Evolutionary conservation across 495 filamentous ascomycete genomes (phyloP), one percentile per base, ranked within the genome.

Genomic region (Tuber umbilicatum): DNA sequence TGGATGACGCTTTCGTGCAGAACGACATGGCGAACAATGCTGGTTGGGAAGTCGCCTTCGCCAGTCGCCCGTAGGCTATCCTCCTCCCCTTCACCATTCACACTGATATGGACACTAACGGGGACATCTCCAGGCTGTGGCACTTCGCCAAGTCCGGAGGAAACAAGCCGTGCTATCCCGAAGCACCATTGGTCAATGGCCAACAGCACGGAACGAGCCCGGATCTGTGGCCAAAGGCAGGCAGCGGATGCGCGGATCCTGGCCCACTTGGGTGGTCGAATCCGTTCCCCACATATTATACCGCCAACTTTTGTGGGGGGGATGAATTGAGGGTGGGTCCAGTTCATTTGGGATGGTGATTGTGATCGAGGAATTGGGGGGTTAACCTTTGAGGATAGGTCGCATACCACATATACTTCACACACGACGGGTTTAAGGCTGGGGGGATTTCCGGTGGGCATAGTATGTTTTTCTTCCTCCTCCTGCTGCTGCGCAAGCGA

Each of bases 211-310:
- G 80, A 35, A 78, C 69, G 10, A 42, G 73, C 9, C 80, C 80
- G 0, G 73, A 79, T n/a, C 19, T 4, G 19, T 82, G 70, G 70
- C 80, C 80, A 1, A 40, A 68, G 2, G 76, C 80, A 31, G 76
- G 74, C 1, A 75, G 64, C 5, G 79, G 74, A 1, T 82, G 80
- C 37, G 60, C 71, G 0, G 64, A 81, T 23, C 80, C 80, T 0
- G 80, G 80, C 14, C 70, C 72, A n/a, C n/a, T n/a, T n/a, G n/a
- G 78, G 79, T 17, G 68, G 69, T 12, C 31, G 2, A 79, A 38
- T 19, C 42, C 79, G 2, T 82, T 82, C 73, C 80, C 80, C 17
- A 82, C 80, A 21, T 82, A 82, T n/a, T 82, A 71, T 37, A 79
- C 55, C 3, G 75, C 75, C 27, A 81, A 75, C 39, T 74, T 23